phyloP scores from a whole-genome alignment of 2,329 filamentous ascomycete species.

The Simplicillium sp. region DNA sequence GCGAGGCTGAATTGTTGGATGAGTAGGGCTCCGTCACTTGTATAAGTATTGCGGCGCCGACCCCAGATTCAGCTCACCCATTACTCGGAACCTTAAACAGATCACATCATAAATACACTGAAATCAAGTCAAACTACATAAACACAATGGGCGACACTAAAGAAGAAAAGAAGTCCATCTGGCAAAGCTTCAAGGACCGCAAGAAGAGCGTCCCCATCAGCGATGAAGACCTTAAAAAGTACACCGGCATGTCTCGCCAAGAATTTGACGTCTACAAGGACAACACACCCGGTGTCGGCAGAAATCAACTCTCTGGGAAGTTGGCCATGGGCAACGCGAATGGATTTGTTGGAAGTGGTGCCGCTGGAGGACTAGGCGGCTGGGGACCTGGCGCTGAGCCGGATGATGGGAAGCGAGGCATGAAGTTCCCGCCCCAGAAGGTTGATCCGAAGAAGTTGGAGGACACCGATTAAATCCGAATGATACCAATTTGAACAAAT shows the following conservation, averaged over 20 bases:
- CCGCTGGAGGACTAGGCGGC: conserved; percentile 21
- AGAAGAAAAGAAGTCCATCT: conserved; percentile 19
- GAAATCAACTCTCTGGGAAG: conserved; percentile 27
- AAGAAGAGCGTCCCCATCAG: conserved; percentile 20
- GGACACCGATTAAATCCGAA: conserved; percentile 3
- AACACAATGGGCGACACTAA: too few species aligned
- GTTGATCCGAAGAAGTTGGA: conserved; percentile 3
- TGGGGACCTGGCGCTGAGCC: conserved; percentile 21
- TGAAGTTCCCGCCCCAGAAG: conserved; percentile 24
- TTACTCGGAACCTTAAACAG: too few species aligned
- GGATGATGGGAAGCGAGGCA: conserved; percentile 15
- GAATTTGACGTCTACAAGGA: conserved; percentile 16
- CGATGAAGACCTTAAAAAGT: conserved; percentile 29
- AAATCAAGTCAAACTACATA: too few species aligned
- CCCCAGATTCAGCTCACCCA: not conserved
- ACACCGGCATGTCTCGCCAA: conserved; percentile 25
- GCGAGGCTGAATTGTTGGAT: too few species aligned
- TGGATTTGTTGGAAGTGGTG: conserved; percentile 19
- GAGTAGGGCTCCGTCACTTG: not conserved
- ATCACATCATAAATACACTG: too few species aligned
- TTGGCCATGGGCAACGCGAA: conserved; percentile 17
- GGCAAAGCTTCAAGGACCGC: conserved; percentile 19
- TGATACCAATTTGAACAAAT: not conserved
- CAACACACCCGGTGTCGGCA: conserved; percentile 26
- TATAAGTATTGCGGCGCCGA: conserved; percentile 2